phyloP scores from a whole-genome alignment of 2,329 filamentous ascomycete genomes.

The Leptographium radiaticola region DNA sequence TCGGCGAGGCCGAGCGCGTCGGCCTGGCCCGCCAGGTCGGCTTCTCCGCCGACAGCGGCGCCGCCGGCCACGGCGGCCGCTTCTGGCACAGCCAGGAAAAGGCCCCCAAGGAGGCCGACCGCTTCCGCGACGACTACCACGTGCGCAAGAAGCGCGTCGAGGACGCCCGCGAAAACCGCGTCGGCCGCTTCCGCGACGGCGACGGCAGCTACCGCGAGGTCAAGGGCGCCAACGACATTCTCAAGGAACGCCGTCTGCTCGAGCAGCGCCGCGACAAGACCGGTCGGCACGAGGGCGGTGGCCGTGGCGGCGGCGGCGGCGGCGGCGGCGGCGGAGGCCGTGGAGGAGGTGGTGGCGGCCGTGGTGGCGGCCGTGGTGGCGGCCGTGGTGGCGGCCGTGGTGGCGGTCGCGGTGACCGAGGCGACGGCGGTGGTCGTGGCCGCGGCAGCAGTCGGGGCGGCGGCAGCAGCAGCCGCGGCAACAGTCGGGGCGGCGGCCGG shows the following conservation, averaged over 20 bases:
- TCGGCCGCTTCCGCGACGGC: constrained; percentile 61
- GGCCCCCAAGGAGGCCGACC: constrained; percentile 89
- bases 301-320: constrained; percentile 2
- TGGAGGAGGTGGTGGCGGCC: not conserved
- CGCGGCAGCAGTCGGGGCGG: not conserved
- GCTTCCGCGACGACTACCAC: constrained; percentile 80
- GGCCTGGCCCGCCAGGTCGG: constrained; percentile 17
- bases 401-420: constrained; percentile 1
- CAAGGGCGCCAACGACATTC: constrained; percentile 70
- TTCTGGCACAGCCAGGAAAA: constrained; percentile 80
- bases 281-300: constrained; percentile 45
- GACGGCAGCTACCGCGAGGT: constrained; percentile 65
- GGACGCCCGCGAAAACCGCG: constrained; percentile 73
- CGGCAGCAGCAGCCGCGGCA: constrained; percentile 62
- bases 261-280: constrained; percentile 79
- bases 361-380: constrained; percentile 1
- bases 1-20: constrained; percentile 65
- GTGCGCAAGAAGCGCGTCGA: constrained; percentile 80
- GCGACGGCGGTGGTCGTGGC: not conserved
- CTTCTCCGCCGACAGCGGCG: constrained; percentile 10
- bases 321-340: not conserved
- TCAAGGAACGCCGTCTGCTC: constrained; percentile 65
- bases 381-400: not conserved
- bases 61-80: constrained; percentile 29
- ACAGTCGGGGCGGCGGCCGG: constrained; percentile 43